Evolutionary conservation across 1,139 yeast species (phyloP).

Genomic region (Debaryomyces psychrophilus): DNA sequence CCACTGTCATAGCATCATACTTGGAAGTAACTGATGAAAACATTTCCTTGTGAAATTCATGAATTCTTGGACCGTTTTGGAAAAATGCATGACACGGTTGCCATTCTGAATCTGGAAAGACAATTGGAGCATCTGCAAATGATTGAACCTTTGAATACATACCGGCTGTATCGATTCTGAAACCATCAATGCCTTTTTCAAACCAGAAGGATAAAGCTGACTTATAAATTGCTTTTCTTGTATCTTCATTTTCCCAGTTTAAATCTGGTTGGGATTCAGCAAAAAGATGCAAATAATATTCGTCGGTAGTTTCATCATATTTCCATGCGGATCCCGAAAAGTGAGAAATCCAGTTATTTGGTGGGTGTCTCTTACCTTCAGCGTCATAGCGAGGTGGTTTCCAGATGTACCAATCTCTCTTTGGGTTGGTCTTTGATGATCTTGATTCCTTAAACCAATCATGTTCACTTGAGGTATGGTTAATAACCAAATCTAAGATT

Average conservation of each 20-base stretch:
- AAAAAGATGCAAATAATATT: conserved; percentile 56
- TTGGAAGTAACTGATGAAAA: conserved; percentile 44
- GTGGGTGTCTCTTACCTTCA: conserved; percentile 53
- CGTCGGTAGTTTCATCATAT: conserved; percentile 53
- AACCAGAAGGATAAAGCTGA: conserved; percentile 57
- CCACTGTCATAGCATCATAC: conserved; percentile 60
- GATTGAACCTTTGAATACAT: conserved; percentile 53
- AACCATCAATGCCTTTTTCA: conserved; percentile 60
- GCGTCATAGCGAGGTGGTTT: conserved; percentile 49
- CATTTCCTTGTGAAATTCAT: conserved; percentile 61
- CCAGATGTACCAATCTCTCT: conserved; percentile 68
- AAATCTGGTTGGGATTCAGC: conserved; percentile 59
- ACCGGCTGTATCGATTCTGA: conserved; percentile 59
- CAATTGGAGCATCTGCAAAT: conserved; percentile 53
- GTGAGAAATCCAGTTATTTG: conserved; percentile 58
- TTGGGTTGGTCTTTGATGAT: conserved; percentile 52
- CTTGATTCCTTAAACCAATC: conserved; percentile 61
- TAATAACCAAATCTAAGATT: conserved; percentile 58
- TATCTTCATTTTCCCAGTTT: conserved; percentile 60
- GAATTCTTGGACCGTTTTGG: conserved; percentile 55
- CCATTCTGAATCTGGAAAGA: conserved; percentile 40
- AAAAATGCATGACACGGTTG: conserved; percentile 41
- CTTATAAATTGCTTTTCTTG: conserved; percentile 54
- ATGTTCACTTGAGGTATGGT: conserved; percentile 60
- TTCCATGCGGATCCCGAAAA: conserved; percentile 62